Conservation (phyloP, 1,284 basidiomycete species). For the Phlebopus sp. region DNA sequence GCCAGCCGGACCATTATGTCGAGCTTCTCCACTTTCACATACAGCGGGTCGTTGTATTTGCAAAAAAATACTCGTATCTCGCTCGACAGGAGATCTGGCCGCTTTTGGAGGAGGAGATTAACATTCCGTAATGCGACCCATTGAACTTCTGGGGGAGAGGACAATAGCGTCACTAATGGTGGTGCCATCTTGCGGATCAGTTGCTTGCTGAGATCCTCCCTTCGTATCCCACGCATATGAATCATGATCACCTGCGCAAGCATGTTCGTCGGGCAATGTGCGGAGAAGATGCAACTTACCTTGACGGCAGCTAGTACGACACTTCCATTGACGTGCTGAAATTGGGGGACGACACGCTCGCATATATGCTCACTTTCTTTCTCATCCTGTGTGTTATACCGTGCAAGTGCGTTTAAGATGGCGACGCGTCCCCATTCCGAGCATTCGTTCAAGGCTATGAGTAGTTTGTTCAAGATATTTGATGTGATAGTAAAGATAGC, state of each 20-base stretch:
- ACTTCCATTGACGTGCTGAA: slow-evolving; percentile 95
- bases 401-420: slow-evolving; percentile 82
- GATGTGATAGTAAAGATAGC: slow-evolving; percentile 83
- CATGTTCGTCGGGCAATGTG: slow-evolving; percentile 2
- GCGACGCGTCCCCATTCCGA: slow-evolving; percentile 99
- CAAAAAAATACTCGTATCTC: slow-evolving; percentile 99
- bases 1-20: slow-evolving; percentile 98
- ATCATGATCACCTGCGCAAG: slow-evolving; percentile 87
- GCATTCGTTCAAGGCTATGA: slow-evolving; percentile 96
- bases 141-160: slow-evolving; percentile 83
- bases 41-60: slow-evolving; percentile 99
- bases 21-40: slow-evolving; percentile 97
- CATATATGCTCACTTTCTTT: slow-evolving; percentile 99
- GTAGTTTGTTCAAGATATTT: slow-evolving; percentile 81
- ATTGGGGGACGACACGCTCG: slow-evolving; percentile 96
- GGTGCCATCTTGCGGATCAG: slow-evolving; percentile 97
- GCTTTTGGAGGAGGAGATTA: slow-evolving; percentile 93
- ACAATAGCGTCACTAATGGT: slow-evolving; percentile 80
- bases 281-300: slow-evolving; percentile 41
- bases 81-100: slow-evolving; percentile 84
- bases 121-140: slow-evolving; percentile 98
- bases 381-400: slow-evolving; percentile 82
- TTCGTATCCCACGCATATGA: slow-evolving; percentile 80
- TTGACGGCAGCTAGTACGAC: slow-evolving; percentile 96
- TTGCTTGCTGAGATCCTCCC: slow-evolving; percentile 86